These are phyloP conservation scores for Diaporthe destruens DNA, from an alignment of 2,329 filamentous ascomycete genomes.

Conservation along the genomic window DNA sequence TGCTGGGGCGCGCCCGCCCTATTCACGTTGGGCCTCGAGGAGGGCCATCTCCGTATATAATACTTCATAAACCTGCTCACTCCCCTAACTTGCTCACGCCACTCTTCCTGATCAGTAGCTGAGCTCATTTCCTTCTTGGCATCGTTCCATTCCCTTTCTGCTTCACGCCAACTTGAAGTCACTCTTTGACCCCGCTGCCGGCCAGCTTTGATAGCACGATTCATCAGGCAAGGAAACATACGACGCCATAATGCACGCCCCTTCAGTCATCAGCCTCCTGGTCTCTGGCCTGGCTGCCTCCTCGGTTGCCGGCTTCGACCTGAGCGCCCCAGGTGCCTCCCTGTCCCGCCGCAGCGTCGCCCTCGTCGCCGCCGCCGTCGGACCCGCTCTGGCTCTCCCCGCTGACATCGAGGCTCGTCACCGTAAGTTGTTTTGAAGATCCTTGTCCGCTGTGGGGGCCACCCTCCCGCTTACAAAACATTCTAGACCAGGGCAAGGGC, in stretches of 20 bases:
- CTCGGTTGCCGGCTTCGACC: slow-evolving; percentile 32
- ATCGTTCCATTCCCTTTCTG: slow-evolving; percentile 19
- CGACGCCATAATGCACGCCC: slow-evolving; percentile 39
- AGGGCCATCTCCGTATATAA: slow-evolving; percentile 34
- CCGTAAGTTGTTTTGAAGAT: slow-evolving; percentile 17
- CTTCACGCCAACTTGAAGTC: slow-evolving; percentile 27
- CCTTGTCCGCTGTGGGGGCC: neutral
- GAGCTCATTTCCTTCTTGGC: slow-evolving; percentile 29
- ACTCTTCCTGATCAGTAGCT: slow-evolving; percentile 34
- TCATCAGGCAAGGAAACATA: slow-evolving; percentile 25
- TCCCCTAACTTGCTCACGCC: slow-evolving; percentile 40
- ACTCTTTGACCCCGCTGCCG: slow-evolving; percentile 38
- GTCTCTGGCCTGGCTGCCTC: slow-evolving; percentile 39
- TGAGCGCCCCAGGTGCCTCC: slow-evolving; percentile 32
- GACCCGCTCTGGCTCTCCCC: slow-evolving; percentile 44
- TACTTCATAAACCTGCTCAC: slow-evolving; percentile 33
- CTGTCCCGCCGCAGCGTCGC: slow-evolving; percentile 40
- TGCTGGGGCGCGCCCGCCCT: neutral
- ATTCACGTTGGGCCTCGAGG: neutral
- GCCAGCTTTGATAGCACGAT: slow-evolving; percentile 38
- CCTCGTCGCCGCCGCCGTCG: slow-evolving; percentile 35
- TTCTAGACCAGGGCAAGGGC: slow-evolving; percentile 30
- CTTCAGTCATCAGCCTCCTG: slow-evolving; percentile 39
- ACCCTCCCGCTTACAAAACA: neutral
- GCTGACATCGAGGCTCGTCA: slow-evolving; percentile 40